Evolutionary conservation across 306 rosid genomes (phyloP).

Genomic region (Senna tora): DNA sequence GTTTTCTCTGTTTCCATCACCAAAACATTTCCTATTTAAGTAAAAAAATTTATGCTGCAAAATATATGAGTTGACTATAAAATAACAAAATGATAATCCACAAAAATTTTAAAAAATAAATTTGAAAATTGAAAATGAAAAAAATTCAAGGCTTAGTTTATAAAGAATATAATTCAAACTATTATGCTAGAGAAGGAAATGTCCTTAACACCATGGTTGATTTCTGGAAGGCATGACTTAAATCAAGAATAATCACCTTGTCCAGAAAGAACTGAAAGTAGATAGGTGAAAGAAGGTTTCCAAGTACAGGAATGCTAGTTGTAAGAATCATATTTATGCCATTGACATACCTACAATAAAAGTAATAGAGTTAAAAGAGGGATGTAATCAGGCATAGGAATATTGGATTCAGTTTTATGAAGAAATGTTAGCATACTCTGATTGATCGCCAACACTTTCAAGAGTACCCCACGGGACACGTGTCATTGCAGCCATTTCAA

Average conservation of each 20-base stretch:
- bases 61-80: constrained; percentile 22
- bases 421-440: constrained; percentile 69
- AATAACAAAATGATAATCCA: constrained; percentile 20
- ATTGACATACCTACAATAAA: constrained; percentile 86
- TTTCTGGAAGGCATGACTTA: constrained; percentile 13
- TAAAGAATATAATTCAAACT: neutral
- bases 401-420: constrained; percentile 8
- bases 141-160: constrained; percentile 4
- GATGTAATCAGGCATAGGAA: constrained; percentile 25
- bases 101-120: neutral
- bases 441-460: constrained; percentile 98
- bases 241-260: constrained; percentile 62
- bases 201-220: constrained; percentile 32
- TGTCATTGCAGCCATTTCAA: constrained; percentile 97
- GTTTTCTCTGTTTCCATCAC: neutral
- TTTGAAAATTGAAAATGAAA: neutral
- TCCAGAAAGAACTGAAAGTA: constrained; percentile 98
- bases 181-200: constrained; percentile 4
- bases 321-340: constrained; percentile 90
- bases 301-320: constrained; percentile 90
- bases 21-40: neutral
- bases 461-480: constrained; percentile 93
- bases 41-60: constrained; percentile 3
- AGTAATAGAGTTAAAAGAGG: constrained; percentile 37
- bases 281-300: constrained; percentile 89